Evolutionary conservation across 1,139 yeast genomes (phyloP), one percentile per base, ranked within the genome.

Genomic region (Suhomyces yuchorum): DNA sequence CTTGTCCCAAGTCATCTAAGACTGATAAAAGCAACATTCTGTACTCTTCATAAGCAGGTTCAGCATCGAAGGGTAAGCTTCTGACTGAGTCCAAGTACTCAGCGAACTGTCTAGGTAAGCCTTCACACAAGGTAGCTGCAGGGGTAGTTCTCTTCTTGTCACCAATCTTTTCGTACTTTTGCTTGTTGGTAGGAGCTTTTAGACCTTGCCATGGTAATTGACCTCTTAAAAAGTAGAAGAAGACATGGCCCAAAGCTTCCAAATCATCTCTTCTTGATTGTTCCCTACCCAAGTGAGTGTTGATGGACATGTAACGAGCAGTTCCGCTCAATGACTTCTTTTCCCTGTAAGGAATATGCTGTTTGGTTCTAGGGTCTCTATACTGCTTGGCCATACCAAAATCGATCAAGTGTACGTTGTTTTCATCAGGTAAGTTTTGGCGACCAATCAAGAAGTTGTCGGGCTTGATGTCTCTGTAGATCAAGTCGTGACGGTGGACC

Each of bases 301-400:
- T 93, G 61, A 93, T 92, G 33, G 96, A 87, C 97, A 92, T 92
- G 72, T 93, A 93, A 63, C 99, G 82, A 11, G 98, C 98, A 3
- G 99, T 93, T 44, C 99, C 99, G 66, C 96, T 85, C 60, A 93
- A 78, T 23, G 96, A 85, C 70, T 93, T 93, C 67, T 92, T 86
- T 67, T 93, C 98, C 59, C 97, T 82, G 70, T 93, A 93, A 18
- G 99, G 98, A 56, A 93, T 93, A 71, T 93, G 99, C 65, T 85
- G 93, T 65, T 90, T 88, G 5, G 97, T 89, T 67, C 90, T 82
- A 48, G 97, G 97, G 67, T 93, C 98, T 61, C 97, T 80, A 70
- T 89, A 93, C 65, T 91, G 97, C 70, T 93, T 93, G 40, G 97
- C 97, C 98, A 93, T 92, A 55, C 99, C 99, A 66, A 91, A 93